Conservation (phyloP, 108 stramenopile genomes). For the Phaeodactylum tricornutum region DNA sequence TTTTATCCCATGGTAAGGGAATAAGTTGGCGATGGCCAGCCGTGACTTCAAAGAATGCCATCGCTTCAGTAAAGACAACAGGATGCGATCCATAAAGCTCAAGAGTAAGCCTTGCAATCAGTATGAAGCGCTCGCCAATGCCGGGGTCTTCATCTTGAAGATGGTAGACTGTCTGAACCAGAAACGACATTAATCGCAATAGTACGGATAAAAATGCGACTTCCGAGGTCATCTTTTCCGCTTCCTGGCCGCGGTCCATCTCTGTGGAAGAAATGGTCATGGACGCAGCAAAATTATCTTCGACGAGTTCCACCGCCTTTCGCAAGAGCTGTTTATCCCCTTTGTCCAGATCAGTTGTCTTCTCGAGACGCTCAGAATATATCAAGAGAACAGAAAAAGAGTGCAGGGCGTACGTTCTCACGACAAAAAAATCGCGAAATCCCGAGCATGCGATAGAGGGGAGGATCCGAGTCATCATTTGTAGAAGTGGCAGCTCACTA, state of each 20-base stretch:
- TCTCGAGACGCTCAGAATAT: constrained; percentile 34
- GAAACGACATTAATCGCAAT: constrained; percentile 67
- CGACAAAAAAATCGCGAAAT: constrained; percentile 33
- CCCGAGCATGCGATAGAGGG: constrained; percentile 53
- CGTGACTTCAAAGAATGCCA: constrained; percentile 71
- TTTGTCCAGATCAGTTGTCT: constrained; percentile 5
- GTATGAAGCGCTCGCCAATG: constrained; percentile 49
- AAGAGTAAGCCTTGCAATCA: constrained; percentile 43
- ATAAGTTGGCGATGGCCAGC: constrained; percentile 20
- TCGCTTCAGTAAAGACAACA: constrained; percentile 46
- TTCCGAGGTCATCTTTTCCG: constrained; percentile 48
- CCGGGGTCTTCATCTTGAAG: constrained; percentile 30
- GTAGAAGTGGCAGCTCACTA: constrained; percentile 38
- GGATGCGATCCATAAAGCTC: constrained; percentile 42
- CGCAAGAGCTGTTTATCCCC: constrained; percentile 44
- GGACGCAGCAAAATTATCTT: constrained; percentile 56
- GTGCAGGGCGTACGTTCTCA: constrained; percentile 58
- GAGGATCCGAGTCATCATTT: constrained; percentile 74
- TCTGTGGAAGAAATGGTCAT: constrained; percentile 63
- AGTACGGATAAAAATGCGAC: constrained; percentile 53
- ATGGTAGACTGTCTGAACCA: constrained; percentile 39
- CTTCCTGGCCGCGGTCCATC: constrained; percentile 40
- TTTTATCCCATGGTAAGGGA: constrained; percentile 18
- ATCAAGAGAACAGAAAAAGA: constrained; percentile 59
- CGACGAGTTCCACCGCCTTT: constrained; percentile 64